These are phyloP conservation scores for Drosera spatulata DNA, from an alignment of 179 eudicot species.

Conservation along the genomic window DNA sequence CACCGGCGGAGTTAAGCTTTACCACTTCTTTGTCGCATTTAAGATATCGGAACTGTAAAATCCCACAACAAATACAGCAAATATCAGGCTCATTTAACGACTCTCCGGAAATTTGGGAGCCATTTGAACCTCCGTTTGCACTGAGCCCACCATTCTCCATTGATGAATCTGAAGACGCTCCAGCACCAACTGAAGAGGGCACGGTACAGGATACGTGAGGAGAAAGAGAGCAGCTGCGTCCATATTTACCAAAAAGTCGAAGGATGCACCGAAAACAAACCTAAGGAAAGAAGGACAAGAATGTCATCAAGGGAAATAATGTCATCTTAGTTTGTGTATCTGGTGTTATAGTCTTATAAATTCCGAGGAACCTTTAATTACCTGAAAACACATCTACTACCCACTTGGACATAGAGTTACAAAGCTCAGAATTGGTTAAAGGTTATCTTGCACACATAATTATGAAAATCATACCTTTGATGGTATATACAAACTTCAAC, in stretches of 20 bases:
- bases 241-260: constrained; percentile 46
- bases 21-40: constrained; percentile 32
- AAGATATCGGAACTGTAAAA: constrained; percentile 55
- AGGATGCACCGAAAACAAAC: constrained; percentile 67
- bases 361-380: too few relatives aligned
- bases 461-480: too few relatives aligned
- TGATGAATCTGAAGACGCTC: constrained; percentile 11
- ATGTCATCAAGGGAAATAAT: too few relatives aligned
- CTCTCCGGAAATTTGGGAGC: constrained; percentile 8
- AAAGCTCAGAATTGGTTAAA: too few relatives aligned
- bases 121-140: constrained; percentile 12
- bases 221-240: constrained; percentile 26
- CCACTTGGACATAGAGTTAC: too few relatives aligned
- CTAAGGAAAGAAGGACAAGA: constrained; percentile 22
- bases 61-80: constrained; percentile 72
- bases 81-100: constrained; percentile 14
- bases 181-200: constrained; percentile 13
- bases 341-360: too few relatives aligned
- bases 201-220: constrained; percentile 21
- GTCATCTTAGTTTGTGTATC: too few relatives aligned
- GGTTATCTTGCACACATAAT: too few relatives aligned
- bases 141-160: constrained; percentile 7
- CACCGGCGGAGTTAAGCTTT: constrained; percentile 34
- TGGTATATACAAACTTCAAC: too few relatives aligned
- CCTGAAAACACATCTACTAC: too few relatives aligned